Conservation (phyloP, 257 asterid species). For the Eustoma russellianum region DNA sequence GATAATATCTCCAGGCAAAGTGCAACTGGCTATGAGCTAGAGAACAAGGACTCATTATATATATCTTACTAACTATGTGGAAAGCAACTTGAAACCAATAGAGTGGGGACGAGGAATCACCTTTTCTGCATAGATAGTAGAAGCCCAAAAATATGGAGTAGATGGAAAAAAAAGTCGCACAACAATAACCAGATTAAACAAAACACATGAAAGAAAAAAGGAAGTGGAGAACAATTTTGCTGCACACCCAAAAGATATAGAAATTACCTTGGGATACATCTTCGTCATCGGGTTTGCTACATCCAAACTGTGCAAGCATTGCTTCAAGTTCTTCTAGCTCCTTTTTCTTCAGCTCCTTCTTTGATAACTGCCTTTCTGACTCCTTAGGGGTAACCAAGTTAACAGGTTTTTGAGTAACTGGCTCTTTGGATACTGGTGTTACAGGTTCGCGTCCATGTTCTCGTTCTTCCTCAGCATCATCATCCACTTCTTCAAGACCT, state of each 20-base stretch:
- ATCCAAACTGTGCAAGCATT: constrained; percentile 74
- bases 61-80: too few relatives aligned
- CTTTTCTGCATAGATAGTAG: too few relatives aligned
- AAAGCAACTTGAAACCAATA: too few relatives aligned
- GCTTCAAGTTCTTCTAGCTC: constrained; percentile 93
- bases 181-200: not conserved
- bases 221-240: not conserved
- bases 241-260: not conserved
- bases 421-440: constrained; percentile 41
- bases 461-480: constrained; percentile 62
- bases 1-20: not conserved
- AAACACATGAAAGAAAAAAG: not conserved
- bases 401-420: constrained; percentile 27
- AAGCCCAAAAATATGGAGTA: too few relatives aligned
- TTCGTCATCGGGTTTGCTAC: constrained; percentile 33
- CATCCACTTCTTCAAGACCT: constrained; percentile 29
- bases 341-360: constrained; percentile 86
- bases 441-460: constrained; percentile 45
- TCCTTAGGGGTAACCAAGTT: constrained; percentile 56
- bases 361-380: constrained; percentile 81
- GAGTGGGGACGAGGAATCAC: too few relatives aligned
- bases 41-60: too few relatives aligned
- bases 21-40: too few relatives aligned
- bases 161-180: not conserved
- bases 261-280: constrained; percentile 49